Percentiles rank a stretch among this genome's conserved stretches.
Evolutionary conservation across 2,329 filamentous ascomycete species (phyloP).

Genomic region (Thelonectria olida): DNA sequence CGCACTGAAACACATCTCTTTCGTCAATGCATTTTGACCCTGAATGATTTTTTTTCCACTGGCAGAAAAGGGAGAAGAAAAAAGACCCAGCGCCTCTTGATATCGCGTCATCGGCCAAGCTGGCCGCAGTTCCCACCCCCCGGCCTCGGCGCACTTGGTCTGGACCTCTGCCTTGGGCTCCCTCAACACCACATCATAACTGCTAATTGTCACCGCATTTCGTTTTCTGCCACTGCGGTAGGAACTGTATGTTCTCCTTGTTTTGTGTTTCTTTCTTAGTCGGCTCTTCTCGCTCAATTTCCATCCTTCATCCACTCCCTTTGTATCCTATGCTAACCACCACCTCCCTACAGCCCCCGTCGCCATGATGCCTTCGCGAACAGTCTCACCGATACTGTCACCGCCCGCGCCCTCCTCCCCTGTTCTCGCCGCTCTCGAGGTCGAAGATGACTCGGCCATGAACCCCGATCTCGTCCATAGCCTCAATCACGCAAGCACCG

Average conservation of each 20-base stretch:
- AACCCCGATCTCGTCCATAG: slow-evolving; percentile 76
- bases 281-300: background rate
- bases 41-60: background rate
- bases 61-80: background rate
- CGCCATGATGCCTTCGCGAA: slow-evolving; percentile 35
- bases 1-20: background rate
- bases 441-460: slow-evolving; percentile 33
- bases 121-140: slow-evolving; percentile 4
- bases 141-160: slow-evolving; percentile 8
- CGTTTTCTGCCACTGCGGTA: background rate
- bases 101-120: slow-evolving; percentile 19
- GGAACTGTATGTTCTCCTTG: slow-evolving; percentile 7
- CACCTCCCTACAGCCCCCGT: slow-evolving; percentile 22
- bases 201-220: background rate
- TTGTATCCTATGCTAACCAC: slow-evolving; percentile 8
- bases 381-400: slow-evolving; percentile 35
- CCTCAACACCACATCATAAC: slow-evolving; percentile 27
- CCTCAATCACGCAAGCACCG: slow-evolving; percentile 79
- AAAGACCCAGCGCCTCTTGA: background rate
- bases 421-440: slow-evolving; percentile 36
- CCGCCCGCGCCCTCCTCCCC: slow-evolving; percentile 34
- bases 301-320: background rate
- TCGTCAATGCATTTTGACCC: slow-evolving; percentile 6
- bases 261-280: background rate
- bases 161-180: background rate